Evolutionary conservation across 73 alveolate species (phyloP).

Genomic region (Durusdinium trenchii): DNA sequence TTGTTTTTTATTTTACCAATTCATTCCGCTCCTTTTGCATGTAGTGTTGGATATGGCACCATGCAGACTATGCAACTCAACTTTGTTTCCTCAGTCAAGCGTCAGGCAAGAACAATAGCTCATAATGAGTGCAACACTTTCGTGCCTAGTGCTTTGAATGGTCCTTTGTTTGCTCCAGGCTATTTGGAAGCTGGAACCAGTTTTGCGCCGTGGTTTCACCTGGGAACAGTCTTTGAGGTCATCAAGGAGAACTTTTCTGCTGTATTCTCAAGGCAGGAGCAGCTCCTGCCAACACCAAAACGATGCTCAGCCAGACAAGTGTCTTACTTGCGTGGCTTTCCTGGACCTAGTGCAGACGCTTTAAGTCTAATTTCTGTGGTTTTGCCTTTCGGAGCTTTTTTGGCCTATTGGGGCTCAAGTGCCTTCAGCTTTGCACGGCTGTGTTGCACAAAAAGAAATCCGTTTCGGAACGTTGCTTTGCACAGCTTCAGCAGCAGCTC

Average conservation of each 20-base stretch:
- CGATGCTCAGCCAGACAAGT: no score
- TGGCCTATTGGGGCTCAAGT: no score
- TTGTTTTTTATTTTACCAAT: not conserved
- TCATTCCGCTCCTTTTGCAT: not conserved
- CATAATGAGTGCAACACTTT: not conserved
- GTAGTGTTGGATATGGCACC: not conserved
- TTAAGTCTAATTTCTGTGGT: no score
- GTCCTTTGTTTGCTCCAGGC: not conserved
- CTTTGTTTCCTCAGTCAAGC: not conserved
- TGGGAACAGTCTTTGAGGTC: conserved; percentile 6
- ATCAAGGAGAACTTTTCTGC: not conserved
- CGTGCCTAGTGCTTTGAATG: not conserved
- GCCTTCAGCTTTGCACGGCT: no score
- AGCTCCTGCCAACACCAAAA: not conserved
- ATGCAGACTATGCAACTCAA: not conserved
- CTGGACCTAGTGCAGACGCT: no score
- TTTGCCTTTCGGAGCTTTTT: no score
- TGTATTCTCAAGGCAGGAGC: not conserved
- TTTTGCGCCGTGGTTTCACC: conserved; percentile 60
- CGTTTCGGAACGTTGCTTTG: no score
- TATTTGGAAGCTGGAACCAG: conserved; percentile 32
- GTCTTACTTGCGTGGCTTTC: no score
- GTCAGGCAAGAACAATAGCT: not conserved
- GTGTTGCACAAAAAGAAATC: no score
- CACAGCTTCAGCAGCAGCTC: no score